phyloP scores from a whole-genome alignment of 2,329 filamentous ascomycete genomes.

The Venturia aucupariae region DNA sequence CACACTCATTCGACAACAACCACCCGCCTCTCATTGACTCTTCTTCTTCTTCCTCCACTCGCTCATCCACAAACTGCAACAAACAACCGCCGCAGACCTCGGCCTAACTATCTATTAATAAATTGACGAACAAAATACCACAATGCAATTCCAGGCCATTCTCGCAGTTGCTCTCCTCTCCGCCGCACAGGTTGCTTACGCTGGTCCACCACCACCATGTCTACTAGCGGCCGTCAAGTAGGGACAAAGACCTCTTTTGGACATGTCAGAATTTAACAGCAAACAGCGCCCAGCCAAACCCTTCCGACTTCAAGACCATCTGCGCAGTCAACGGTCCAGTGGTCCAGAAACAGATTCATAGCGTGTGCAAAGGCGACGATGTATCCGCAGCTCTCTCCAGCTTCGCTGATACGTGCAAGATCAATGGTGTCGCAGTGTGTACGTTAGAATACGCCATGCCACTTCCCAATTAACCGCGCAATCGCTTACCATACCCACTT shows the following conservation, averaged over 20 bases:
- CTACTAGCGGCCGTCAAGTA: slow-evolving; percentile 11
- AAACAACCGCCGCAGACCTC: background rate
- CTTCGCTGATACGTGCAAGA: slow-evolving; percentile 12
- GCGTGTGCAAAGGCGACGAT: slow-evolving; percentile 7
- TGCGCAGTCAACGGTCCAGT: background rate
- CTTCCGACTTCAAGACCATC: slow-evolving; percentile 1
- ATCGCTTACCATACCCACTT: background rate
- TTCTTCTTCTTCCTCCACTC: background rate
- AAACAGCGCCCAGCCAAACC: slow-evolving; percentile 1
- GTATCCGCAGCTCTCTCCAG: background rate
- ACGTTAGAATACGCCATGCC: background rate
- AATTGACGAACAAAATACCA: background rate
- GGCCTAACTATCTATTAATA: background rate
- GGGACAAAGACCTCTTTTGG: background rate
- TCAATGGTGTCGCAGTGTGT: slow-evolving; percentile 3
- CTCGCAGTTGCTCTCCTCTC: background rate
- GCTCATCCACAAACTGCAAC: background rate
- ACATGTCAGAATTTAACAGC: background rate
- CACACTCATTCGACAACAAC: background rate
- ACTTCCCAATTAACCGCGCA: background rate
- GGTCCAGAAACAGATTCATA: slow-evolving; percentile 6
- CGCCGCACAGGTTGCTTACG: background rate
- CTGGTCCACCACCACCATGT: slow-evolving; percentile 8
- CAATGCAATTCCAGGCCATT: slow-evolving; percentile 11
- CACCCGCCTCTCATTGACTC: background rate